phyloP scores from a whole-genome alignment of 176 grass and related monocot genomes.

The Poa pratensis region DNA sequence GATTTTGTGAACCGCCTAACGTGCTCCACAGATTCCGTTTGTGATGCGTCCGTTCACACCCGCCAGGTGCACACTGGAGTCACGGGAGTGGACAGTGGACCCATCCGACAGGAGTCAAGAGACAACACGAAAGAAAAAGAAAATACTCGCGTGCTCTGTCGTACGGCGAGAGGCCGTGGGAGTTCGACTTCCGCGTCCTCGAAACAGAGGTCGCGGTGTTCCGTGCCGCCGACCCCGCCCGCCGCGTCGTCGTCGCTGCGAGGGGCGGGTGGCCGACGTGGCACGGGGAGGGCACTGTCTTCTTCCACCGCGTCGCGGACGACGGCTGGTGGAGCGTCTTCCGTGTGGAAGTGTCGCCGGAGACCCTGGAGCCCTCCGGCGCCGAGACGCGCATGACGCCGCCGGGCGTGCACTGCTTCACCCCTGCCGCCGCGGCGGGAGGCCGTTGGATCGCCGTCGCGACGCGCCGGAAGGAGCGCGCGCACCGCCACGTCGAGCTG shows the following conservation, averaged over 20 bases:
- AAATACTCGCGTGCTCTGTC: too few species aligned
- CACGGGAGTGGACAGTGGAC: background rate
- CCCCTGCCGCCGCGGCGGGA: slow-evolving; percentile 57
- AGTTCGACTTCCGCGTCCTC: slow-evolving; percentile 77
- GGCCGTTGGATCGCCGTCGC: slow-evolving; percentile 66
- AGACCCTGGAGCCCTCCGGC: slow-evolving; percentile 45
- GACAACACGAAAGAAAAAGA: too few species aligned
- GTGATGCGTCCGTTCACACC: slow-evolving; percentile 43
- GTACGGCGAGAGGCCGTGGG: slow-evolving; percentile 72
- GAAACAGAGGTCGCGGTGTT: slow-evolving; percentile 78
- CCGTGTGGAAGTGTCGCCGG: slow-evolving; percentile 54
- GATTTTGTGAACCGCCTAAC: background rate
- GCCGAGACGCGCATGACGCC: slow-evolving; percentile 66
- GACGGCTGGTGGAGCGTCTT: slow-evolving; percentile 98
- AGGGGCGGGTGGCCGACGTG: slow-evolving; percentile 81
- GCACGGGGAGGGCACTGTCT: slow-evolving; percentile 62
- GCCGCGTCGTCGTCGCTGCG: slow-evolving; percentile 47
- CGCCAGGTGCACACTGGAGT: background rate
- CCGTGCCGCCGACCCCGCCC: slow-evolving; percentile 47
- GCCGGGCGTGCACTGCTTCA: slow-evolving; percentile 78
- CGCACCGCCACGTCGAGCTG: slow-evolving; percentile 74
- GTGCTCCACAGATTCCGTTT: slow-evolving; percentile 47
- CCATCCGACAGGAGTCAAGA: too few species aligned
- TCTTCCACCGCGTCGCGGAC: slow-evolving; percentile 80
- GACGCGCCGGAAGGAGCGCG: slow-evolving; percentile 65